Base-by-base conservation (phyloP, 73 alveolate species). In the Symbiodinium natans region DNA sequence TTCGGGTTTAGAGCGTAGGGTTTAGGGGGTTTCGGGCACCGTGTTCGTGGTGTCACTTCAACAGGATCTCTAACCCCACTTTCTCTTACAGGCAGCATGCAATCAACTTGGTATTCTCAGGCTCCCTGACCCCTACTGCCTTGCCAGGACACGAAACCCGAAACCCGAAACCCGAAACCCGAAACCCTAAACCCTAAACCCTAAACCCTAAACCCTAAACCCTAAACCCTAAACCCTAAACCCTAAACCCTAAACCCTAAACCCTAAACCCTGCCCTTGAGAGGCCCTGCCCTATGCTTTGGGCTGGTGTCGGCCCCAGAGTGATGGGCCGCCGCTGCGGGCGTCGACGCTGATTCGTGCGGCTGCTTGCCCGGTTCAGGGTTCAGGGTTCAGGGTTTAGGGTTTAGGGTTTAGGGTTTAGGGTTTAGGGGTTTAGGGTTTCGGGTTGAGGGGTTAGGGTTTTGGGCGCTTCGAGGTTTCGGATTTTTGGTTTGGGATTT, bases 291-390 rank as follows among this genome's bases (percentile, higher is more conserved):
- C 97, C 36, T 90, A 71, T 52, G 77, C 87, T 33, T 7, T 68
- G 40, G 89, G 89, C 43, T 90, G 97, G 97, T 90, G 97, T 41
- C 87, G 88, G 25, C 97, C 97, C 3, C 97, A 90, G 39, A 90
- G 75, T 40, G 97, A 90, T 31, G 97, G 97, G 19, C 97, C 97
- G 3, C 97, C 97, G 1, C 75, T 90, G 33, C 87, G 97, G 1
- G 97, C 97, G 29, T 40, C 52, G 39, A 71, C 75, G 29, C 77
- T 90, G 52, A 41, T 90, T 68, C 97, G 80, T 3, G 88, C 80
- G 2, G 97, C 89, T 11, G 29, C 89, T 31, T 52, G 77, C 40
- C 80, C 31, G 74, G 74, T 56, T 56, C 15, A 15, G 74, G 74
- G 74, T 56, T 56, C 15, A 43, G 56, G 56, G 56, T 43, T 43